A percentile compares a stretch with the other conserved stretches of the same genome.
Conservation (phyloP, 768 basidiomycete genomes). For the Xerocomus spinulosus region DNA sequence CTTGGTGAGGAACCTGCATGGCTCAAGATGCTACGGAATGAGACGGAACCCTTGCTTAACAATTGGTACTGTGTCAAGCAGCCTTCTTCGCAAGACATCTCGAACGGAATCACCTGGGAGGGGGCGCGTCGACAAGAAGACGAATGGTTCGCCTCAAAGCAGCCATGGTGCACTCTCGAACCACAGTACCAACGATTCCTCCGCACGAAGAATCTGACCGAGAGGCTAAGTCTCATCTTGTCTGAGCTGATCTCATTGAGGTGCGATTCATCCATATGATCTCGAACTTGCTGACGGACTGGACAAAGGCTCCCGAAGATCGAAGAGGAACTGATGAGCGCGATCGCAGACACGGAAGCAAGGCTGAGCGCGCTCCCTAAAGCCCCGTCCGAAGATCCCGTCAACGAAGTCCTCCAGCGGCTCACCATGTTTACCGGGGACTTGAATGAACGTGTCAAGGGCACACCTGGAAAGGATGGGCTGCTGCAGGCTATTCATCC, state of each 20-base stretch:
- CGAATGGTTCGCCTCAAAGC: conserved; percentile 48
- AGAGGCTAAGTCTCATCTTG: conserved; percentile 53
- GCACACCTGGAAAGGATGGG: conserved; percentile 48
- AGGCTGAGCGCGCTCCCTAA: conserved; percentile 38
- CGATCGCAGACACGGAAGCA: conserved; percentile 38
- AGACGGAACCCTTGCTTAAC: conserved; percentile 32
- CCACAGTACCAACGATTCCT: conserved; percentile 46
- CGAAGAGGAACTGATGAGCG: conserved; percentile 49
- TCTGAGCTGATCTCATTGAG: conserved; percentile 59
- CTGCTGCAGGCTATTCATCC: conserved; percentile 54
- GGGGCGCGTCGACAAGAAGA: conserved; percentile 56
- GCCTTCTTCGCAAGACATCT: conserved; percentile 28
- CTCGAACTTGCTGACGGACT: neutral
- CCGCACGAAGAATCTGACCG: conserved; percentile 53
- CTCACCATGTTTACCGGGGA: conserved; percentile 46
- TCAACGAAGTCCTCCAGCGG: conserved; percentile 50
- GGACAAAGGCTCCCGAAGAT: conserved; percentile 58
- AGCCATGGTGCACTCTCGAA: conserved; percentile 56
- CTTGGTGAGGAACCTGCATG: conserved; percentile 35
- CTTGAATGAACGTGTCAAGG: conserved; percentile 44
- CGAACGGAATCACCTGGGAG: conserved; percentile 41
- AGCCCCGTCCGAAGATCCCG: conserved; percentile 51
- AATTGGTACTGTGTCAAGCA: conserved; percentile 41
- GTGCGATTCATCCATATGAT: conserved; percentile 30
- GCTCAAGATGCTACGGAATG: conserved; percentile 54